A percentile compares a stretch with the other conserved stretches of the same genome.
Conservation (phyloP, 2,329 filamentous ascomycete genomes). For the Fusarium acutatum region DNA sequence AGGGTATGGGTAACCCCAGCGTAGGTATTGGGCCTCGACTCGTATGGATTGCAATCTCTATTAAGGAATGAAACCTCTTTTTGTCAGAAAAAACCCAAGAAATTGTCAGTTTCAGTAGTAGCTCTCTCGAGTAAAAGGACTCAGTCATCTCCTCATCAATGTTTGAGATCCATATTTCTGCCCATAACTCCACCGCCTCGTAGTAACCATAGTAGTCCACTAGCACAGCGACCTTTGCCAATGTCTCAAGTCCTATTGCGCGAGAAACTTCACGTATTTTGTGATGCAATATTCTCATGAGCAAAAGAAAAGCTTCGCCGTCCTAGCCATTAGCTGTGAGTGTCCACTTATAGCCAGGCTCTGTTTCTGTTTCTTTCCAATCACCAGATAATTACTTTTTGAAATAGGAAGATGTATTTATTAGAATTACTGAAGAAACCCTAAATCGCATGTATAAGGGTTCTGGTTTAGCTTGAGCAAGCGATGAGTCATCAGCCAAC, state of each 20-base stretch:
- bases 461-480: background rate
- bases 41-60: fast-evolving
- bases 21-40: background rate
- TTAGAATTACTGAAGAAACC: background rate
- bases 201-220: background rate
- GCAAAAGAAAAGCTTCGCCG: background rate
- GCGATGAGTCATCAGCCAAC: too few species aligned
- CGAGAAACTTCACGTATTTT: background rate
- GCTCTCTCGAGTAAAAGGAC: background rate
- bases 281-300: background rate
- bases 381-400: background rate
- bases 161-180: background rate
- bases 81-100: background rate
- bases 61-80: fast-evolving
- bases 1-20: background rate
- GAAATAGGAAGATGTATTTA: background rate
- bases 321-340: background rate
- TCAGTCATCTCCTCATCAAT: fast-evolving
- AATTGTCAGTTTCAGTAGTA: background rate
- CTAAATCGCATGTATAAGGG: background rate
- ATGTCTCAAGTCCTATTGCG: fast-evolving
- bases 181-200: background rate
- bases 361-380: background rate
- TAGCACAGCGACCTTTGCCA: background rate
- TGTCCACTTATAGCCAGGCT: background rate